Base-by-base conservation (phyloP, 805 yeast genomes). In the Wickerhamomyces canadensis region DNA sequence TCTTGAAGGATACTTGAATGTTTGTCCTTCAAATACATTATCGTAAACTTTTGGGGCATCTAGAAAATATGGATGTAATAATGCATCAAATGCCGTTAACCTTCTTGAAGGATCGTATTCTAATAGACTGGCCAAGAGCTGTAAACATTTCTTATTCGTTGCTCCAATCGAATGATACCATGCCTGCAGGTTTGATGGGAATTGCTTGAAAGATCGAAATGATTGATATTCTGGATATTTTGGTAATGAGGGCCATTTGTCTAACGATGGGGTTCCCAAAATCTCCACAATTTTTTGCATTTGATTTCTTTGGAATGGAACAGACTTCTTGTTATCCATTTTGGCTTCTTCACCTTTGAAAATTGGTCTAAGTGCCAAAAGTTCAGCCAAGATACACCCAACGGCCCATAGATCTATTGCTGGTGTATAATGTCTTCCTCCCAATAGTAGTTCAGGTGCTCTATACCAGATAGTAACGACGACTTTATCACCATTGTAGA, bases 291-390 rank as follows among this genome's bases (percentile, higher is more conserved):
- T 89, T 56, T 87, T 88, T 51, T 84, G 83, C 55, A 91, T 72
- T 63, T 93, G 99, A 55, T 85, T 89, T 40, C 83, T 79, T 60
- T 93, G 98, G 60, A 93, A 93, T 3, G 98, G 97, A 5, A 91
- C 89, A 38, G 79, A 82, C 54, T 91, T 89, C 54, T 88, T 91
- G 48, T 84, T 84, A 57, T 89, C 98, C 74, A 91, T 84, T 51
- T 91, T 91, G 12, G 95, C 93, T 55, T 93, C 99, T 61, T 93
- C 98, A 37, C 98, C 98, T 58, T 93, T 93, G 65, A 93, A 93
- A 9, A 93, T 80, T 0, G 99, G 99, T 49, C 96, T 65, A 23
- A 93, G 62, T 1, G 95, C 85, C 12, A 93, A 65, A 35, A 93
- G 64, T 56, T 93, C 99, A 0, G 96, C 98, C 48, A 91, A 65